A percentile compares a stretch with the other conserved stretches of the same genome.
phyloP scores from a whole-genome alignment of 768 basidiomycete genomes.

The Boletus fagicola region DNA sequence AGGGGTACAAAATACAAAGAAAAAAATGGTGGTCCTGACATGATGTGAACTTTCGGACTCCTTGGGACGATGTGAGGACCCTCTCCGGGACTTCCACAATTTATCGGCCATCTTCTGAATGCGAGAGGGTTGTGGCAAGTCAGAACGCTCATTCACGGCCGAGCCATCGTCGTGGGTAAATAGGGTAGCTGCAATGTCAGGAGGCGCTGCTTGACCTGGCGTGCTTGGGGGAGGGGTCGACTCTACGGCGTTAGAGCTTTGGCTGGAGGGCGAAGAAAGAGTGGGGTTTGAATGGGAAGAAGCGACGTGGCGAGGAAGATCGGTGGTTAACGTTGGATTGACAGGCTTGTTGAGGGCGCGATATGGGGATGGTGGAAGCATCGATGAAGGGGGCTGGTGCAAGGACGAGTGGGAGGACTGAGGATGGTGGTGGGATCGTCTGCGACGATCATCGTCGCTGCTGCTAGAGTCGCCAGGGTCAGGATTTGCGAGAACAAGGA shows the following conservation, averaged over 20 bases:
- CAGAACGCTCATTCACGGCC: slow-evolving; percentile 28
- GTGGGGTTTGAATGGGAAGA: slow-evolving; percentile 51
- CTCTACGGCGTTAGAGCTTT: slow-evolving; percentile 60
- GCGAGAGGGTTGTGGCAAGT: slow-evolving; percentile 30
- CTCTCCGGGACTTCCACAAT: slow-evolving; percentile 27
- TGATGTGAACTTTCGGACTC: slow-evolving; percentile 29
- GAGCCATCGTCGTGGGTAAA: slow-evolving; percentile 40
- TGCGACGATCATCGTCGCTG: slow-evolving; percentile 36
- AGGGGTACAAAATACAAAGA: slow-evolving; percentile 1
- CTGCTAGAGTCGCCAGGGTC: slow-evolving; percentile 47
- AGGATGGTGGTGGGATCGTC: slow-evolving; percentile 12
- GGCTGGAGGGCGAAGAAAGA: slow-evolving; percentile 68
- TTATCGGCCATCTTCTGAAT: slow-evolving; percentile 34
- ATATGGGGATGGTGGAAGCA: slow-evolving; percentile 19
- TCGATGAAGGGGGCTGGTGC: slow-evolving; percentile 28
- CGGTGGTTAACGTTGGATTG: slow-evolving; percentile 37
- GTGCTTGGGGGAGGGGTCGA: slow-evolving; percentile 73
- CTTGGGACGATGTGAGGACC: slow-evolving; percentile 30
- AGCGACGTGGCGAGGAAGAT: slow-evolving; percentile 34
- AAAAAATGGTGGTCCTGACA: slow-evolving; percentile 10
- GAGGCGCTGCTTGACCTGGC: slow-evolving; percentile 49
- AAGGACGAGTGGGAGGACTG: slow-evolving; percentile 27
- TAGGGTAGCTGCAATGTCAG: slow-evolving; percentile 38
- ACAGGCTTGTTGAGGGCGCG: slow-evolving; percentile 20
- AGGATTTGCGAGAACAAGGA: slow-evolving; percentile 63